These are phyloP conservation scores for Elasticomyces elasticus DNA, from an alignment of 495 filamentous ascomycete species.

Conservation along the genomic window DNA sequence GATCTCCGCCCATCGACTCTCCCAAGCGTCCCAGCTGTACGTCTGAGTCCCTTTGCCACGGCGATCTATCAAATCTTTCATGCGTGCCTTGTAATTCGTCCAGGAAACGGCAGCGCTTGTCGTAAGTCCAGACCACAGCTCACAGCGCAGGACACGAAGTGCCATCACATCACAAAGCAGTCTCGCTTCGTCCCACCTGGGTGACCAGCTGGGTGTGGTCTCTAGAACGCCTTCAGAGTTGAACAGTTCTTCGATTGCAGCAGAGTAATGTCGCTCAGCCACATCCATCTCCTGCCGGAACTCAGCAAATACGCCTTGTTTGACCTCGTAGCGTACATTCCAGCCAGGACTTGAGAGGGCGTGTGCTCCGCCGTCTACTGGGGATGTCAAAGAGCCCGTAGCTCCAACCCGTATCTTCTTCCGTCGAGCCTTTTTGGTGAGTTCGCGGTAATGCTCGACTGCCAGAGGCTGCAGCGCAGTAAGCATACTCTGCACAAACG, in stretches of 20 bases:
- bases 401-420: slow-evolving; percentile 69
- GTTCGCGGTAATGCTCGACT: slow-evolving; percentile 80
- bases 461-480: slow-evolving; percentile 49
- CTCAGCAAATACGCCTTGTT: slow-evolving; percentile 79
- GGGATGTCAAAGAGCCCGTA: slow-evolving; percentile 66
- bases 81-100: slow-evolving; percentile 59
- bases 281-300: slow-evolving; percentile 84
- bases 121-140: slow-evolving; percentile 65
- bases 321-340: slow-evolving; percentile 89
- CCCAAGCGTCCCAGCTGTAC: slow-evolving; percentile 84
- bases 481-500: slow-evolving; percentile 55
- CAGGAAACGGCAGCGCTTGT: slow-evolving; percentile 67
- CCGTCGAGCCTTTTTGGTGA: slow-evolving; percentile 76
- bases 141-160: slow-evolving; percentile 66
- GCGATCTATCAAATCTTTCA: slow-evolving; percentile 65
- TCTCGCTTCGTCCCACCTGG: slow-evolving; percentile 76
- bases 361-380: slow-evolving; percentile 1
- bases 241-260: slow-evolving; percentile 72
- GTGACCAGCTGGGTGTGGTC: slow-evolving; percentile 74
- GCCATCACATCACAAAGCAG: slow-evolving; percentile 69
- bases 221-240: slow-evolving; percentile 68
- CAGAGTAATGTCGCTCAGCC: slow-evolving; percentile 70
- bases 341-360: slow-evolving; percentile 75
- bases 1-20: slow-evolving; percentile 67
- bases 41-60: slow-evolving; percentile 71